Conservation (phyloP, 495 filamentous ascomycete species). For the Aspergillus ellipticus region DNA sequence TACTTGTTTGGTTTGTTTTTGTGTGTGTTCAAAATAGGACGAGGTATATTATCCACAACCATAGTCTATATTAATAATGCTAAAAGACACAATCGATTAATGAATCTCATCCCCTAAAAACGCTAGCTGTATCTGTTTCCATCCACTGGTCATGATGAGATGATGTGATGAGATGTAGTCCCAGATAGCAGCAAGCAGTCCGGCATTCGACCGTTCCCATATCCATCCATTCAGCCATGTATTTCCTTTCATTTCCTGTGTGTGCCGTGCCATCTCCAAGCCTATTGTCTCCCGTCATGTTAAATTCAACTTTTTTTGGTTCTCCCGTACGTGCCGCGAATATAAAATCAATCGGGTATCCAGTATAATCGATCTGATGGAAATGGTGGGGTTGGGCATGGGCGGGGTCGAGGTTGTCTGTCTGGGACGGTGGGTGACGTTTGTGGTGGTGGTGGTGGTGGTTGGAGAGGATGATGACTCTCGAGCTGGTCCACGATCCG, state of each 20-base stretch:
- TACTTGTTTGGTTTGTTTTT: too few relatives aligned
- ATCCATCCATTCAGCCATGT: background rate
- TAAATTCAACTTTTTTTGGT: slow-evolving; percentile 1
- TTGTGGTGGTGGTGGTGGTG: background rate
- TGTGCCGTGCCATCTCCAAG: too few relatives aligned
- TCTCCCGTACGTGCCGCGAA: slow-evolving; percentile 2
- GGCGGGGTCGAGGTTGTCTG: slow-evolving; percentile 24
- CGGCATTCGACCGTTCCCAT: too few relatives aligned
- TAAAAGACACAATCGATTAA: background rate
- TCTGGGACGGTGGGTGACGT: too few relatives aligned
- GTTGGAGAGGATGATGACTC: background rate
- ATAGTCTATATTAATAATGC: background rate
- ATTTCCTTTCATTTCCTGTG: too few relatives aligned
- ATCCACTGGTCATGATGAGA: background rate
- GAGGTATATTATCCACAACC: background rate
- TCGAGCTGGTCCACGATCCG: slow-evolving; percentile 18
- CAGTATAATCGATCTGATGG: slow-evolving; percentile 25
- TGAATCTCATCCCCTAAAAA: background rate
- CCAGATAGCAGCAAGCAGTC: background rate
- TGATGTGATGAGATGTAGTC: background rate
- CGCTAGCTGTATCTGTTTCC: background rate
- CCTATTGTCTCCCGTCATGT: background rate
- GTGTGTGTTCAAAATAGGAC: background rate
- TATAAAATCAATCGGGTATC: slow-evolving; percentile 38
- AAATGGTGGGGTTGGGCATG: slow-evolving; percentile 16